Conservation (phyloP, 2,329 filamentous ascomycete genomes). For the Neoarthrinium moseri region DNA sequence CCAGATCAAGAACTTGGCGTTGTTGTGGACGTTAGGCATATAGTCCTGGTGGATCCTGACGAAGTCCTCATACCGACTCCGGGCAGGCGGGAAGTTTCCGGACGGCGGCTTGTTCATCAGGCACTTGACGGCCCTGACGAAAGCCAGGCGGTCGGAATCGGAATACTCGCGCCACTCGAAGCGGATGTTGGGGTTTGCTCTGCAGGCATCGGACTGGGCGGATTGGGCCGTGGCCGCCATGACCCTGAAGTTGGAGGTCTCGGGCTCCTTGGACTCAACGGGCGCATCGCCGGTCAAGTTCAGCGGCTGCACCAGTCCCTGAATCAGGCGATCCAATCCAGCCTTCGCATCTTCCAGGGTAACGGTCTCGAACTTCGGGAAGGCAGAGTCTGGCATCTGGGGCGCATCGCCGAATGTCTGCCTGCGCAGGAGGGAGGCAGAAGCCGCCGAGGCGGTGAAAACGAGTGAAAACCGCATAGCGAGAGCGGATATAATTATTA, state of each 20-base stretch:
- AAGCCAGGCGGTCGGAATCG: slow-evolving; percentile 24
- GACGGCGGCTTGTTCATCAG: slow-evolving; percentile 24
- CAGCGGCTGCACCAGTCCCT: neutral
- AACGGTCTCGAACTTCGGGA: slow-evolving; percentile 2
- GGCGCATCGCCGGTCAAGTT: slow-evolving; percentile 1
- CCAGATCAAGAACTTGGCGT: slow-evolving; percentile 30
- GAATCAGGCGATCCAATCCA: slow-evolving; percentile 1
- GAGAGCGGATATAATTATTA: neutral
- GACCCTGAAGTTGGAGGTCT: neutral
- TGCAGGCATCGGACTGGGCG: slow-evolving; percentile 1
- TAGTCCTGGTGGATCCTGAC: slow-evolving; percentile 29
- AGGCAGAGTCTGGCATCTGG: neutral
- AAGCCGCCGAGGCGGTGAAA: neutral
- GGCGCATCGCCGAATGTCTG: neutral
- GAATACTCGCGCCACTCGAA: slow-evolving; percentile 31
- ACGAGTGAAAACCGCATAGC: slow-evolving; percentile 1
- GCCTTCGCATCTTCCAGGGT: slow-evolving; percentile 1
- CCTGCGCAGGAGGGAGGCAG: neutral
- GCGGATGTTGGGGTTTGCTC: slow-evolving; percentile 26
- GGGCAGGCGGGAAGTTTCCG: slow-evolving; percentile 21
- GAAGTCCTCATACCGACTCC: slow-evolving; percentile 32
- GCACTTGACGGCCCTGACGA: slow-evolving; percentile 27
- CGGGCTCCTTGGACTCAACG: neutral
- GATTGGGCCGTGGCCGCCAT: neutral
- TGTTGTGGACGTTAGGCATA: slow-evolving; percentile 29